Evolutionary conservation across 805 yeast genomes (phyloP).

Genomic region (Metschnikowia kofuensis): DNA sequence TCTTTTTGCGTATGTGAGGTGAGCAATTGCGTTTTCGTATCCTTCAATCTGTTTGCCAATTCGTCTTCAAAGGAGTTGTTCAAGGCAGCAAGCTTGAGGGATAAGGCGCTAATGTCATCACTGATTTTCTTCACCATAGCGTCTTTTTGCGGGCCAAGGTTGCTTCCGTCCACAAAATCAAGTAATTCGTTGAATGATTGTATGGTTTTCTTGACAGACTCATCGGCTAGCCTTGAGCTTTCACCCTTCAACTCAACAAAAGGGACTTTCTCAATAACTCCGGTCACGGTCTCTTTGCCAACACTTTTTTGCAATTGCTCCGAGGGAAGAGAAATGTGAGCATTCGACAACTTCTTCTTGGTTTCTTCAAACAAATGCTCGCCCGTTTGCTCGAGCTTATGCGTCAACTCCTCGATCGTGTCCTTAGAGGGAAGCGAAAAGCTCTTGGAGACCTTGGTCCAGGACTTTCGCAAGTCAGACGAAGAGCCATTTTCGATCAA

Average conservation of each 20-base stretch:
- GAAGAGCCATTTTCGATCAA: conserved; percentile 34
- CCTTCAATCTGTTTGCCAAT: conserved; percentile 32
- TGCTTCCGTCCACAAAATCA: conserved; percentile 30
- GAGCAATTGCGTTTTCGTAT: conserved; percentile 38
- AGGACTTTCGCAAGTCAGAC: conserved; percentile 27
- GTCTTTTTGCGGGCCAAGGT: conserved; percentile 24
- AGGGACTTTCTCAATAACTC: conserved; percentile 32
- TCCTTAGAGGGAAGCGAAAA: conserved; percentile 31
- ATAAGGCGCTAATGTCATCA: conserved; percentile 30
- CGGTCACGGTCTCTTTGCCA: conserved; percentile 32
- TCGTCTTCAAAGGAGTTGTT: conserved; percentile 37
- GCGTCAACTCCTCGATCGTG: conserved; percentile 31
- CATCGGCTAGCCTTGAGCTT: conserved; percentile 26
- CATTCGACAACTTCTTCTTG: conserved; percentile 26
- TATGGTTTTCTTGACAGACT: conserved; percentile 33
- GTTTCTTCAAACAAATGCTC: conserved; percentile 37
- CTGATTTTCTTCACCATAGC: conserved; percentile 31
- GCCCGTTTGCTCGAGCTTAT: conserved; percentile 30
- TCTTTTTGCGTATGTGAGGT: conserved; percentile 45
- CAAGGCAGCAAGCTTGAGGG: conserved; percentile 31
- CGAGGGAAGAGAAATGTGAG: conserved; percentile 28
- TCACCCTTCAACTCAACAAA: conserved; percentile 25
- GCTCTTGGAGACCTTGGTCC: conserved; percentile 17
- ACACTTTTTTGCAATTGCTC: conserved; percentile 43
- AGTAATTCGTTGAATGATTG: conserved; percentile 39